Base-by-base conservation (phyloP, 164 flowering plant species). In the Santalum album region DNA sequence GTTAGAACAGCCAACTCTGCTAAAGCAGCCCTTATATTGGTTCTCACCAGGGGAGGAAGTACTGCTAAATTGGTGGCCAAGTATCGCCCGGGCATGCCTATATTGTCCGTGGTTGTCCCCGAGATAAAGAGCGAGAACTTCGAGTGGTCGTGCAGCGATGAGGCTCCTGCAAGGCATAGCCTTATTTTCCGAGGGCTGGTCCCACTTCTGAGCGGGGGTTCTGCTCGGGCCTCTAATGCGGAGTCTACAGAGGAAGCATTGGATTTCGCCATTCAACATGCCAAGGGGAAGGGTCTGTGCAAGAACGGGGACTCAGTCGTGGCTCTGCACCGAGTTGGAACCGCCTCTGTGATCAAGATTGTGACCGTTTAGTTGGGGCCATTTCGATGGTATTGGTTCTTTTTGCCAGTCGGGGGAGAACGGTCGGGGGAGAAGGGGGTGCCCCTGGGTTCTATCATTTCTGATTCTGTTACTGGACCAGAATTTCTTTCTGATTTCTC, bases 1-100 rank as follows among this genome's bases (percentile, higher is more conserved):
- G 96, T 87, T 29, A 74, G 79, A 51, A 75, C 90, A 7, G 91
- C 96, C 12, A 84, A 79, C 69, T 75, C 87, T 6, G 69, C 78
- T 5, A 72, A 56, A 60, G 96, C 86, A 23, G 57, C 75, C 50
- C 78, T 87, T 29, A 87, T 87, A 34, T 56, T 87, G 73, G 96
- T 87, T 34, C 59, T 87, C 24, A 87, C 96, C 25, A 69, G 81
- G 64, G 91, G 92, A 53, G 96, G 96, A 61, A 82, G 79, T 56
- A 84, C 96, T 9, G 96, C 96, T 57, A 87, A 78, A 66, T 65
- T 84, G 69, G 92, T 87, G 61, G 91, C 96, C 23, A 88, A 88
- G 67, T 85, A 88, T 66, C 72, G 94, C 66, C 90, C 96, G 0
- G 78, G 83, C 25, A 75, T 78, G 75, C 96, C 94, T 0, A 81